These are phyloP conservation scores for Juglanconis juglandina DNA, from an alignment of 2,329 filamentous ascomycete genomes.

Conservation along the genomic window DNA sequence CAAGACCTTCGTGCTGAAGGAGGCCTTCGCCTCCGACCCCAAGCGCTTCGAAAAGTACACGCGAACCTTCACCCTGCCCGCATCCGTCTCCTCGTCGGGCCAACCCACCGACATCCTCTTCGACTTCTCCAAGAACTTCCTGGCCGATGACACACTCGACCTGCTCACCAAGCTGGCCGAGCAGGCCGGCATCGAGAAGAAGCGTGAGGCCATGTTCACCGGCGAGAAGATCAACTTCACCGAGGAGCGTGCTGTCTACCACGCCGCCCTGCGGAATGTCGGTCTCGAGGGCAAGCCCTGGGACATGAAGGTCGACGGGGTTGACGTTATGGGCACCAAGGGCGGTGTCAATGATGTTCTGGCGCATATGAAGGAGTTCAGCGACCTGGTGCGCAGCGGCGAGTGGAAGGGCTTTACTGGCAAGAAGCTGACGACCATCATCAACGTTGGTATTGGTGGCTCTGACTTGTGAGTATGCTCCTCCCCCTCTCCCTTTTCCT, in stretches of 20 bases:
- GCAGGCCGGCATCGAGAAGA: conserved; percentile 86
- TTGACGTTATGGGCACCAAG: conserved; percentile 86
- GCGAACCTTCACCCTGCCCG: conserved; percentile 77
- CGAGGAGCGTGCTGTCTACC: conserved; percentile 92
- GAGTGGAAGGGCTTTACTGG: conserved; percentile 97
- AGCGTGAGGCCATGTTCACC: conserved; percentile 95
- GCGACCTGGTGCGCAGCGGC: conserved; percentile 87
- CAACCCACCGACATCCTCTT: conserved; percentile 80
- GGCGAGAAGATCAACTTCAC: conserved; percentile 99
- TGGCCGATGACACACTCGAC: conserved; percentile 86
- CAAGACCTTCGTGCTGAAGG: conserved; percentile 87
- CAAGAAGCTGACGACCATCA: conserved; percentile 92
- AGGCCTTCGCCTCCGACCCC: conserved; percentile 85
- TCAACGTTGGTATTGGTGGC: conserved; percentile 97
- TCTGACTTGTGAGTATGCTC: conserved; percentile 79
- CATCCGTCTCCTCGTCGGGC: conserved; percentile 58
- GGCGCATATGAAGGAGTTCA: conserved; percentile 98
- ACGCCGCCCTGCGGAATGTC: conserved; percentile 89
- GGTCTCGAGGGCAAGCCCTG: conserved; percentile 54
- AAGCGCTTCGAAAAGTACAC: conserved; percentile 87
- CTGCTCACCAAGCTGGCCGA: conserved; percentile 86
- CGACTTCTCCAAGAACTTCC: conserved; percentile 98
- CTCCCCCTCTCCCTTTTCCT: not conserved
- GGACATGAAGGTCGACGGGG: conserved; percentile 79
- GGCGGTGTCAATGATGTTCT: conserved; percentile 88